Percentiles rank a stretch among this genome's conserved stretches.
Conservation (phyloP, 163 green algal species). For the Volvox carteri region DNA sequence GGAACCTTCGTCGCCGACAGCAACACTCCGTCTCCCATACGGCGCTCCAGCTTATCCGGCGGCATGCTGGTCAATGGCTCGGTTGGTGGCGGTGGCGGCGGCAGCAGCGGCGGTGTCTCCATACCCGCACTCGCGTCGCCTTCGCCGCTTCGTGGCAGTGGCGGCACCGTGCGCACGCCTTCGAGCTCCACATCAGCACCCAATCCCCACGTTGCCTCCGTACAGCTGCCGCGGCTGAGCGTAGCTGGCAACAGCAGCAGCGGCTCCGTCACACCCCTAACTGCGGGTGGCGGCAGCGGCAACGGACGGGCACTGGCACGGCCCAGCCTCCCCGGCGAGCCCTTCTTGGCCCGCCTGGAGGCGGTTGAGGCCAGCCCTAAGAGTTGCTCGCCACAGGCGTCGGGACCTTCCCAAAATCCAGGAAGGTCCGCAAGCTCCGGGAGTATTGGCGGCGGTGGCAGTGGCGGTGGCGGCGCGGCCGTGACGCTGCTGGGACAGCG, state of each 20-base stretch:
- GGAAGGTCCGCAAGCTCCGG: not conserved
- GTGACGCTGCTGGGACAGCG: not conserved
- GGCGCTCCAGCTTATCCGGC: not conserved
- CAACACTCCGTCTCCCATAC: not conserved
- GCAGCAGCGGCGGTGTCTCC: not conserved
- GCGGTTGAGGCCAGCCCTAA: not conserved
- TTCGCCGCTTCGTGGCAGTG: not conserved
- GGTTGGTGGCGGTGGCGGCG: not conserved
- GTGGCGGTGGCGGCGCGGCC: not conserved
- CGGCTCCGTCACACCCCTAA: not conserved
- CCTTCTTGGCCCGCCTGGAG: not conserved
- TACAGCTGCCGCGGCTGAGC: constrained; percentile 17
- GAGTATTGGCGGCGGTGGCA: not conserved
- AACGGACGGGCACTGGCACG: not conserved
- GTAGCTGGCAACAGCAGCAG: not conserved
- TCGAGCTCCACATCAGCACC: not conserved
- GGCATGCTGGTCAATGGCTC: not conserved
- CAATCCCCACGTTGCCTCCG: not conserved
- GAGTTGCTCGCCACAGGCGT: not conserved
- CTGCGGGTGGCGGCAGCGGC: not conserved
- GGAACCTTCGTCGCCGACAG: not conserved
- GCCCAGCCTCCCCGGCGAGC: not conserved
- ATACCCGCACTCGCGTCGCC: not conserved
- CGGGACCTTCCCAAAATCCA: not conserved
- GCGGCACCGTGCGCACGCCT: not conserved